phyloP scores from a whole-genome alignment of 495 filamentous ascomycete species.

The Hypoxylon lienhwacheense region DNA sequence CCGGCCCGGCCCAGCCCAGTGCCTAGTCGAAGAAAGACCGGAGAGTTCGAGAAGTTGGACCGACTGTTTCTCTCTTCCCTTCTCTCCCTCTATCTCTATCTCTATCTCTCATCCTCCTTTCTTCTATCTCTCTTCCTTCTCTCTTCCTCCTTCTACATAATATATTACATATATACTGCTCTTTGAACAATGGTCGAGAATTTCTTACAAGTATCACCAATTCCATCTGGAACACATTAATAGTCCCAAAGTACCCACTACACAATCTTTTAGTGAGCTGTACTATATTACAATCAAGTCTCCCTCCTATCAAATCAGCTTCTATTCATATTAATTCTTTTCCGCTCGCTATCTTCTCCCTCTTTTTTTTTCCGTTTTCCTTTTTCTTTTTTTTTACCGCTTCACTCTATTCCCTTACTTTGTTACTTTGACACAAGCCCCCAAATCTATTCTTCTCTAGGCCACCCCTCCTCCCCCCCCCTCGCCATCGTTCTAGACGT shows the following conservation, averaged over 20 bases:
- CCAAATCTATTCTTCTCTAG: constrained; percentile 26
- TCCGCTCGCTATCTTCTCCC: constrained; percentile 27
- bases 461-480: no score
- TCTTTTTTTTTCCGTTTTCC: neutral
- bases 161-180: no score
- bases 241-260: constrained; percentile 36
- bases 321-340: constrained; percentile 34
- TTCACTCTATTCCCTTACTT: constrained; percentile 26
- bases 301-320: constrained; percentile 33
- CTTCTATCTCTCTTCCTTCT: no score
- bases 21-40: constrained; percentile 9
- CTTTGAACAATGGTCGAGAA: constrained; percentile 15
- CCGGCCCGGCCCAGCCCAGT: constrained; percentile 22
- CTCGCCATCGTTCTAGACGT: constrained; percentile 37
- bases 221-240: constrained; percentile 37
- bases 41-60: constrained; percentile 8
- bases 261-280: constrained; percentile 37
- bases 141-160: no score
- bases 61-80: no score
- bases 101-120: no score
- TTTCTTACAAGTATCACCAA: constrained; percentile 33
- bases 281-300: constrained; percentile 37
- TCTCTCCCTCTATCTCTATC: no score
- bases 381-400: constrained; percentile 27
- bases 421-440: constrained; percentile 33